These are phyloP conservation scores for Raphanus raphanistrum DNA, from an alignment of 345 rosid species.

Conservation along the genomic window DNA sequence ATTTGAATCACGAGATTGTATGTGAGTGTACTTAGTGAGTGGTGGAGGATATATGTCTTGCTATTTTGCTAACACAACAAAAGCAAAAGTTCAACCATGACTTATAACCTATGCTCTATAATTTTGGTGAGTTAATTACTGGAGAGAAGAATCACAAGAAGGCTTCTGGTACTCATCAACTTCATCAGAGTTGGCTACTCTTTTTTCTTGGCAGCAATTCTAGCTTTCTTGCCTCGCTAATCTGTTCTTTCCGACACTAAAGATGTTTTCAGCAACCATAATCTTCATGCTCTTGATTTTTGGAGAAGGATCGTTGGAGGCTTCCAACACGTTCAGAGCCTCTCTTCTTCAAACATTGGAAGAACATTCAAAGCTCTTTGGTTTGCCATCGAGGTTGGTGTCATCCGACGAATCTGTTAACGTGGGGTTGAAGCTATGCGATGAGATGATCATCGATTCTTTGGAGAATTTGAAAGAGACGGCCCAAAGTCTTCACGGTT, in stretches of 20 bases:
- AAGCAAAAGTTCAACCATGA: neutral
- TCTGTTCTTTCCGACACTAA: neutral
- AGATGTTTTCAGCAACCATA: neutral
- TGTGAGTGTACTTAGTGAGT: neutral
- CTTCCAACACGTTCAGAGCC: neutral
- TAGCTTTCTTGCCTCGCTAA: neutral
- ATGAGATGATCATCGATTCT: neutral
- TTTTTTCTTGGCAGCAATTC: neutral
- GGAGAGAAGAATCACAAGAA: neutral
- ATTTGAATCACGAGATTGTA: neutral
- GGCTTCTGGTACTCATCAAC: neutral
- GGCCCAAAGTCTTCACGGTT: neutral
- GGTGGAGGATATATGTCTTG: neutral
- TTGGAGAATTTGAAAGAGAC: neutral
- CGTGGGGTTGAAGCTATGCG: neutral
- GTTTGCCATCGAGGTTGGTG: neutral
- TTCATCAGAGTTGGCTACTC: neutral
- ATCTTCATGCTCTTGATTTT: neutral
- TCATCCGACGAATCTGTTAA: neutral
- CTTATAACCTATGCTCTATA: neutral
- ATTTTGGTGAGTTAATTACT: too few relatives aligned
- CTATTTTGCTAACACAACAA: neutral
- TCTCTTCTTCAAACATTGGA: neutral
- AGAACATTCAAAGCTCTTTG: neutral
- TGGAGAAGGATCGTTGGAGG: neutral